These are phyloP conservation scores for Oryza rufipogon DNA, from an alignment of 176 grass and related monocot species.

Conservation along the genomic window DNA sequence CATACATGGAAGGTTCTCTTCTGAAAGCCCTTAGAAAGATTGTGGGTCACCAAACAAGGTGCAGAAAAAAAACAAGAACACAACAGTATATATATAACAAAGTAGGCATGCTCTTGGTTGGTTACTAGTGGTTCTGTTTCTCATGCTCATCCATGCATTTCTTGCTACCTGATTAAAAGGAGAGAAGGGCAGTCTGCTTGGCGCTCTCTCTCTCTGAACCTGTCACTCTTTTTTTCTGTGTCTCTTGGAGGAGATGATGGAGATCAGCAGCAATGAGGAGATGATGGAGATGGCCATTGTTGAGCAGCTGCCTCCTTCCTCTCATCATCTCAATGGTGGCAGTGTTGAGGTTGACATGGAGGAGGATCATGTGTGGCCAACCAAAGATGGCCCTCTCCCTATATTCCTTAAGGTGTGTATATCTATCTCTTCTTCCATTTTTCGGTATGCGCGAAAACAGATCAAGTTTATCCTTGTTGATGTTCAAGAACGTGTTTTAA, in stretches of 20 bases:
- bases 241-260: constrained; percentile 36
- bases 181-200: constrained; percentile 2
- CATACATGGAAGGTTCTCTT: constrained; percentile 33
- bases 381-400: constrained; percentile 73
- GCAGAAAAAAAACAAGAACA: not conserved
- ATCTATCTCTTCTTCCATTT: not conserved
- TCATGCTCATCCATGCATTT: constrained; percentile 24
- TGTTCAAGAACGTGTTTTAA: too few species aligned
- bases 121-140: constrained; percentile 42
- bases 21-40: constrained; percentile 49
- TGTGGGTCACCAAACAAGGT: constrained; percentile 69
- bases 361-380: constrained; percentile 40
- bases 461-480: not conserved
- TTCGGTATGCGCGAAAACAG: not conserved
- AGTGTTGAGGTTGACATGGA: constrained; percentile 50
- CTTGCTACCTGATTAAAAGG: constrained; percentile 43
- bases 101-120: constrained; percentile 76
- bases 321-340: constrained; percentile 37
- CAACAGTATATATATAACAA: constrained; percentile 20
- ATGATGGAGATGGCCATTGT: constrained; percentile 38
- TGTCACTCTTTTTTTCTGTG: constrained; percentile 1
- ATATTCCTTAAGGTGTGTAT: constrained; percentile 85
- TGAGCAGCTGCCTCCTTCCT: constrained; percentile 36
- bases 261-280: constrained; percentile 61
- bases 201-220: constrained; percentile 48